Evolutionary conservation across 2,329 filamentous ascomycete species (phyloP), one percentile per base, ranked within the genome.

Genomic region (Fusarium heterosporum): DNA sequence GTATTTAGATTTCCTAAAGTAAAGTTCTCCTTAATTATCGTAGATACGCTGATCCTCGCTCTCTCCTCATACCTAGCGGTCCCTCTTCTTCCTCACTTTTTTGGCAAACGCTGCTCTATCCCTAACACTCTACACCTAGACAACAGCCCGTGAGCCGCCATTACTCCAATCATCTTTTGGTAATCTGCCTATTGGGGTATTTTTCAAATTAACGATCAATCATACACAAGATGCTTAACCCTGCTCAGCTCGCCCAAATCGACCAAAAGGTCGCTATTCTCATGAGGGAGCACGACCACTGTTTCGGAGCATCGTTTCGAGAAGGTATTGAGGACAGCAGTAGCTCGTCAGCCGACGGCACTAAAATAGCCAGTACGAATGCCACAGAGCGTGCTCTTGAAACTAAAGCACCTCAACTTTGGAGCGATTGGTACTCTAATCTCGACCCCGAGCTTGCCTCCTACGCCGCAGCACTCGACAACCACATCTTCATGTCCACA

Each of bases 391-490:
- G 14, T 1, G 1, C 28, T 29, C 11, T 5, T n/a, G 6, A n/a
- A 10, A n/a, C n/a, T 11, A 13, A 16, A 8, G 12, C 8, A 22
- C 2, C 16, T 22, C 6, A n/a, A 8, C 6, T 12, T 11, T 19
- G 10, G 11, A 12, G 29, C 6, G 17, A 38, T 14, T 16, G 13
- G 22, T 43, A 51, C 6, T 10, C 38, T 2, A 19, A 39, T 12
- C 41, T 59, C 11, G 19, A 4, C 19, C n/a, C 39, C 1, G 54
- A 52, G 4, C 38, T 60, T 14, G 30, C 56, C 10, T 60, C 54
- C 17, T 38, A 52, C 16, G 38, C n/a, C 8, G 34, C 9, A 10
- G 54, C 28, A 25, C 28, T 51, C 22, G 56, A 43, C 32, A 7
- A n/a, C 38, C 43, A 29, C 30, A 14, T 26, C 16, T 59, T 60